Percentiles rank a stretch among this genome's conserved stretches.
Conservation (phyloP, 1,139 yeast genomes). For the Candida dubliniensis region DNA sequence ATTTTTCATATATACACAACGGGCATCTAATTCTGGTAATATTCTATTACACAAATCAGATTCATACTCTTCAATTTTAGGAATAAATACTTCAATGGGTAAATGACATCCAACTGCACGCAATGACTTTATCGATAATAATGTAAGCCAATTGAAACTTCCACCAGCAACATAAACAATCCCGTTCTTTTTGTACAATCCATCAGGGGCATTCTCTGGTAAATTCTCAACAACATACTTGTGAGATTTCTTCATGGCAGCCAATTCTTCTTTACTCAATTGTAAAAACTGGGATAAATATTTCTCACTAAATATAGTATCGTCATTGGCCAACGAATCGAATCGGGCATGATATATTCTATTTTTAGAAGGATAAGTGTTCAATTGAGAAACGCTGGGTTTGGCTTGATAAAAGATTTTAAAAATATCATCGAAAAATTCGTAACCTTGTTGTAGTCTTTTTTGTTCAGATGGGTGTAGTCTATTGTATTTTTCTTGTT, state of each 20-base stretch:
- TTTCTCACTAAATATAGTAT: constrained; percentile 25
- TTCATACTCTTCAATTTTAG: constrained; percentile 69
- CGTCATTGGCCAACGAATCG: constrained; percentile 30
- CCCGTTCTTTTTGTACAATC: constrained; percentile 65
- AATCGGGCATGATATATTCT: constrained; percentile 53
- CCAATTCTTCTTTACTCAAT: constrained; percentile 47
- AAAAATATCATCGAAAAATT: constrained; percentile 38
- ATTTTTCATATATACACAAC: constrained; percentile 63
- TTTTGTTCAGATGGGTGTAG: constrained; percentile 8
- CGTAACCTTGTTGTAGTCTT: constrained; percentile 22
- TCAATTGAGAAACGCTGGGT: constrained; percentile 29
- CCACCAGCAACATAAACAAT: constrained; percentile 78
- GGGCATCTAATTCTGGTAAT: constrained; percentile 67
- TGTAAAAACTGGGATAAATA: constrained; percentile 55
- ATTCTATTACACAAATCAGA: constrained; percentile 61
- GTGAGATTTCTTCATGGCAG: constrained; percentile 49
- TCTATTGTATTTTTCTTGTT: constrained; percentile 16
- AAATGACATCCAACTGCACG: constrained; percentile 61
- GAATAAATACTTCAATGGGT: constrained; percentile 79
- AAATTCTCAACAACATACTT: constrained; percentile 48
- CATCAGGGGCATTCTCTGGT: constrained; percentile 38
- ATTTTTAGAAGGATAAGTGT: constrained; percentile 35
- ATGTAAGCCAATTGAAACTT: constrained; percentile 60
- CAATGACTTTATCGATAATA: constrained; percentile 63
- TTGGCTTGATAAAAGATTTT: constrained; percentile 36